phyloP scores from a whole-genome alignment of 2,329 filamentous ascomycete species.

The Sclerotinia nivalis region DNA sequence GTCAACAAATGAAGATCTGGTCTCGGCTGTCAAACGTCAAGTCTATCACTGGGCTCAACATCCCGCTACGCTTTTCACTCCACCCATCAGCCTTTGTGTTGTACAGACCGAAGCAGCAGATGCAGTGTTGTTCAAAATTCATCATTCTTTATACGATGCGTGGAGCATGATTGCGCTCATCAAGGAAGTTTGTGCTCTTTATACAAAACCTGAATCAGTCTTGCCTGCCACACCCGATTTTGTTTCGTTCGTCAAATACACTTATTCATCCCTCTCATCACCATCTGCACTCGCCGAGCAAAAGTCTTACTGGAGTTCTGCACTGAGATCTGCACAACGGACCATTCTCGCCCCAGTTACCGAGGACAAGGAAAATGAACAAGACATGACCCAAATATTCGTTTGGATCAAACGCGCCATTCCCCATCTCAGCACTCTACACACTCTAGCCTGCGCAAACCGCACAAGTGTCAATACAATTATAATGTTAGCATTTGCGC shows the following conservation, averaged over 20 bases:
- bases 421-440: not conserved
- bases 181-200: not conserved
- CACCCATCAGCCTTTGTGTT: conserved; percentile 7
- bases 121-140: not conserved
- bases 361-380: not conserved
- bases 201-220: not conserved
- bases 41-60: not conserved
- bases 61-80: conserved; percentile 11
- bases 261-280: not conserved
- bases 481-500: conserved; percentile 5
- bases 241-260: not conserved
- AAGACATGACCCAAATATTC: conserved; percentile 2
- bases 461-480: conserved; percentile 4
- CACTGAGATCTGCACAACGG: not conserved
- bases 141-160: conserved; percentile 14
- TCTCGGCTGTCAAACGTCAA: not conserved
- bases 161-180: conserved; percentile 15
- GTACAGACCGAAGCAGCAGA: not conserved
- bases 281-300: not conserved
- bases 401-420: not conserved
- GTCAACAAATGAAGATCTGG: not conserved
- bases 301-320: not conserved
- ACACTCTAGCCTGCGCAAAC: not conserved
- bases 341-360: not conserved
- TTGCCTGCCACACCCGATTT: not conserved